These are phyloP conservation scores for Lavandula angustifolia DNA, from an alignment of 257 asterid genomes.

Conservation along the genomic window DNA sequence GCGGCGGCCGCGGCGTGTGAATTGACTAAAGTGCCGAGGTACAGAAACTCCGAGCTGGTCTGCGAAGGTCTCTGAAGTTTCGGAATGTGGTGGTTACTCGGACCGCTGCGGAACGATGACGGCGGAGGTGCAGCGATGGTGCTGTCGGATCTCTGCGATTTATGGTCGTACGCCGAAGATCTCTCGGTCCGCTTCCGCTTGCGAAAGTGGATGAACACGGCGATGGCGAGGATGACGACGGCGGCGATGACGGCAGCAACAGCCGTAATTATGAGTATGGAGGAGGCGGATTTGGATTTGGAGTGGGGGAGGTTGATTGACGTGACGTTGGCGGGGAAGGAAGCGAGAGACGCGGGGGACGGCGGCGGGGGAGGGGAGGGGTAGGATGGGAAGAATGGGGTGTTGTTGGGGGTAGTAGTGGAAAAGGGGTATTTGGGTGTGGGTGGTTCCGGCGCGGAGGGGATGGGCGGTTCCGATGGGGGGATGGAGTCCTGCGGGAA, in stretches of 20 bases:
- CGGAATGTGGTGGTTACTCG: conserved; percentile 45
- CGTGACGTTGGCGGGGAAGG: conserved; percentile 75
- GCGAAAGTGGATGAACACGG: conserved; percentile 61
- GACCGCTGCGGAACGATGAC: conserved; percentile 30
- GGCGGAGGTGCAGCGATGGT: conserved; percentile 25
- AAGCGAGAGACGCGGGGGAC: conserved; percentile 58
- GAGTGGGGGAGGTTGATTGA: conserved; percentile 55
- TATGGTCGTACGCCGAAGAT: conserved; percentile 34
- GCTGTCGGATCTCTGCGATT: conserved; percentile 69
- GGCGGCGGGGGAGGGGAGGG: conserved; percentile 67
- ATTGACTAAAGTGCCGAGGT: conserved; percentile 83
- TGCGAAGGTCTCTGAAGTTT: conserved; percentile 84
- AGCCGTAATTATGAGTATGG: conserved; percentile 69
- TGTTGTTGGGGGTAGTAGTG: conserved; percentile 37
- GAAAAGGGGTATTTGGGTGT: conserved; percentile 56
- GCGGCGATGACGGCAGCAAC: conserved; percentile 67
- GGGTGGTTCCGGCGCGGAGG: conserved; percentile 41
- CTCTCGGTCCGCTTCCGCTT: conserved; percentile 33
- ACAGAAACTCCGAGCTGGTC: conserved; percentile 83
- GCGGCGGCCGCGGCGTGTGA: conserved; percentile 46
- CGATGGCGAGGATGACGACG: conserved; percentile 49
- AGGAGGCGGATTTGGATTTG: conserved; percentile 56
- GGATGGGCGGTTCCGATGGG: conserved; percentile 48
- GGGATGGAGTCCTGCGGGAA: conserved; percentile 47
- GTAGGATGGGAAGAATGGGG: conserved; percentile 60